A percentile compares a stretch with the other conserved stretches of the same genome.
These are phyloP conservation scores for Styphnolobium japonicum DNA, from an alignment of 306 rosid species.

Conservation along the genomic window DNA sequence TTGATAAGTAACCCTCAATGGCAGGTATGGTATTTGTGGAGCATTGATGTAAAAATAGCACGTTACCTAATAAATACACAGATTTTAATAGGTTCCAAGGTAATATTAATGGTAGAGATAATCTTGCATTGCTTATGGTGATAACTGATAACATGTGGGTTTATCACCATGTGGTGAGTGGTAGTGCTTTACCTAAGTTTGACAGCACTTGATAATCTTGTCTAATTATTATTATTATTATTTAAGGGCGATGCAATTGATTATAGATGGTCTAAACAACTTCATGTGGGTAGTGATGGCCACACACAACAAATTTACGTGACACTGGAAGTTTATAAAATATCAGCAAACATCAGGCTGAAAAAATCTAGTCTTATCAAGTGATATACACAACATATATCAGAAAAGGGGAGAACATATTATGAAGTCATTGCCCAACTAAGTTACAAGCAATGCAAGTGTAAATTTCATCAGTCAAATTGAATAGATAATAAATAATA, in stretches of 20 bases:
- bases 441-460: background rate
- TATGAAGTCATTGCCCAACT: background rate
- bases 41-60: background rate
- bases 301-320: background rate
- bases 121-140: background rate
- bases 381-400: background rate
- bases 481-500: background rate
- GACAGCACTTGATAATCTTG: background rate
- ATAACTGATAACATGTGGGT: background rate
- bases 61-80: background rate
- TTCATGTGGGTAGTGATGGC: background rate
- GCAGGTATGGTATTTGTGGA: background rate
- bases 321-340: background rate
- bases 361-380: background rate
- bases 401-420: background rate
- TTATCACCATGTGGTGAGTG: background rate
- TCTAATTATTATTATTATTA: background rate
- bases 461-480: background rate
- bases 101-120: background rate
- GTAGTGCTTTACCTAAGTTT: background rate
- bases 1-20: background rate
- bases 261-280: background rate
- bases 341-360: background rate
- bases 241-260: background rate
- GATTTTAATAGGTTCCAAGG: background rate